Base-by-base conservation (phyloP, 192 early-diverging fungal genomes). In the Podila verticillata region DNA sequence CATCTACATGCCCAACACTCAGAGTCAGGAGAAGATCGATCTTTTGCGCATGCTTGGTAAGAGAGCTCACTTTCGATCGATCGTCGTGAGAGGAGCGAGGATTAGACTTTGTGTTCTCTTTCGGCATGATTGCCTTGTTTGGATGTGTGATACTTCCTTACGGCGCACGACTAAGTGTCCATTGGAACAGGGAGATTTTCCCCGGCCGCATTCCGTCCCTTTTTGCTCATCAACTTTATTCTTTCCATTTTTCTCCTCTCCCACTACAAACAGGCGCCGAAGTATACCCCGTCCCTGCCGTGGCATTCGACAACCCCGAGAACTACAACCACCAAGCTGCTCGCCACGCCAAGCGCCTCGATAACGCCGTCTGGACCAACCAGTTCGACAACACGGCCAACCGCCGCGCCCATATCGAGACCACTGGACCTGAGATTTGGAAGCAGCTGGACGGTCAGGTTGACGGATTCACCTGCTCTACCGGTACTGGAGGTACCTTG, bases 1-100 rank as follows among this genome's bases (percentile, higher is more conserved):
- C 17, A 97, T 98, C 73, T 98, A 95, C 78, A 97, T 98, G 96
- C 97, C 97, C n/a, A 93, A 97, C 84, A 98, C 95, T 56, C 97
- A 94, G 81, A 93, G 92, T 74, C 93, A 95, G 75, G 97, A 98
- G 69, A 98, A 98, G 85, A 96, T 98, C 69, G 95, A 97, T 70
- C 81, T 96, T 32, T 86, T 98, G 59, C 84, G 90, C 60, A 96
- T 96, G 95, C 87, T 98, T 7, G 97, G 84, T 85, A 85, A 34
- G 66, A 29, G 44, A 61, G 19, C 1, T 0, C 3, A 54, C 22
- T 7, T 51, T 19, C 22, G n/a, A 2, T 26, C 4, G 17, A 19
- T 22, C 49, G 4, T 51, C 22, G 49, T 26, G 20, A 2, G 3
- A 54, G 24, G 51, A 44, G 39, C 0, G 4, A 44, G 39, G 39